phyloP scores from a whole-genome alignment of 2,329 filamentous ascomycete species.

The Cordyceps javanica region DNA sequence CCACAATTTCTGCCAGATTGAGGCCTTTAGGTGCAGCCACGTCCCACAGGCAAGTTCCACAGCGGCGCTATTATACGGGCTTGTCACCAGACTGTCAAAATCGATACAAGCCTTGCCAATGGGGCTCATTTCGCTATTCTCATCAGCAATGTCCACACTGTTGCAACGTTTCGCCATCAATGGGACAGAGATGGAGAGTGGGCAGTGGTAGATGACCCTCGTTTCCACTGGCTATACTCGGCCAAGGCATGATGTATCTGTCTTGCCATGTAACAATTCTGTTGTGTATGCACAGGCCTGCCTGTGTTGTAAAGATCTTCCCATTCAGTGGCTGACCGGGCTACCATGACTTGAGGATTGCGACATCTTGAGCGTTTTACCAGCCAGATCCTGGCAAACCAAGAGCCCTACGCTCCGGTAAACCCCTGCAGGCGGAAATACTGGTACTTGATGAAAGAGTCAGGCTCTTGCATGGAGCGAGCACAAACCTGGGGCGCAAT shows the following conservation, averaged over 20 bases:
- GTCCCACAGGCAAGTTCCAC: constrained; percentile 1
- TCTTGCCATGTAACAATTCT: too few relatives aligned
- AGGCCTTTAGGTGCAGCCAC: background rate
- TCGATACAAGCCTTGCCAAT: background rate
- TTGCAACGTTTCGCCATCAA: background rate
- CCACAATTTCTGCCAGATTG: constrained; percentile 9
- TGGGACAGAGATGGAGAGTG: background rate
- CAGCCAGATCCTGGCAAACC: background rate
- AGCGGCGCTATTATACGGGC: background rate
- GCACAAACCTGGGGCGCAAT: background rate
- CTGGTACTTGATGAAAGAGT: background rate
- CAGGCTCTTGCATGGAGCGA: constrained; percentile 5
- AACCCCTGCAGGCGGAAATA: background rate
- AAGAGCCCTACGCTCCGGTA: background rate
- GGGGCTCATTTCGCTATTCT: background rate
- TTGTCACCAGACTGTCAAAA: background rate
- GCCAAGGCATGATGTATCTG: background rate
- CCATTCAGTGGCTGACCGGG: too few relatives aligned
- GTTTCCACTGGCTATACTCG: background rate
- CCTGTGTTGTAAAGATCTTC: too few relatives aligned
- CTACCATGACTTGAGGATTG: too few relatives aligned
- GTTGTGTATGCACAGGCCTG: too few relatives aligned
- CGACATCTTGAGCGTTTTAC: too few relatives aligned
- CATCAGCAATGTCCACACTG: background rate
- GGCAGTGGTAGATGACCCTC: background rate